Base-by-base conservation (phyloP, 1,284 basidiomycete genomes). In the Volvariella surrecta region DNA sequence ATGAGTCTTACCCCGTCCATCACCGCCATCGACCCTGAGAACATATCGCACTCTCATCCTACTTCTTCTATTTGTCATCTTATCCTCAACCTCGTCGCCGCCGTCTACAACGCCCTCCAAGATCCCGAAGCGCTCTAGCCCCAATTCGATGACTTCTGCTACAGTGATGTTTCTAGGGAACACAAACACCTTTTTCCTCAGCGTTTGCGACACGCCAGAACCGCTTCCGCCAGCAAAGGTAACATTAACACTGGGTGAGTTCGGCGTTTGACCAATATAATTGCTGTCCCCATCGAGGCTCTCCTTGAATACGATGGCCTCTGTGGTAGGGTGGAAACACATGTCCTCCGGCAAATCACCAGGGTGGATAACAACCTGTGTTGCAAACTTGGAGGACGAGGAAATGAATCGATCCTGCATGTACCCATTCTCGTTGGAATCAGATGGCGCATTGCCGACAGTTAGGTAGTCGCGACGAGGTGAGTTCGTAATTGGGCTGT, bases 61-160 rank as follows among this genome's bases (percentile, higher is more conserved):
- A 60, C 89, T 94, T 48, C 84, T 73, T 44, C 91, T 71, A 61
- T 91, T 89, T 10, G 79, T 74, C 34, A 82, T 65, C 59, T 94
- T 92, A 57, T 95, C 92, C 61, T 98, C 95, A 1, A 98, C 79
- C 55, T 97, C 94, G 60, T 99, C 95, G 1, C 94, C 94, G 1
- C 95, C 95, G 58, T 98, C 93, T 1, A 97, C 94, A 1, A 99
- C 91, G 15, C 93, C 95, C 34, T 97, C 95, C 24, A 79, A 66
- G 40, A 99, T 94, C 0, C 94, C 94, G 56, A 97, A 97, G 42
- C 90, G 68, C 55, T 97, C 93, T 49, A 98, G 59, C 9, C 86
- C 88, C 35, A 89, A 71, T 59, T 99, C 95, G 40, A 97, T 91
- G 7, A 94, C 92, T 60, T 99, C 95, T 0, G 93, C 91, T 1